Evolutionary conservation across 345 rosid genomes (phyloP).

Genomic region (Psidium friedrichsthalianum): DNA sequence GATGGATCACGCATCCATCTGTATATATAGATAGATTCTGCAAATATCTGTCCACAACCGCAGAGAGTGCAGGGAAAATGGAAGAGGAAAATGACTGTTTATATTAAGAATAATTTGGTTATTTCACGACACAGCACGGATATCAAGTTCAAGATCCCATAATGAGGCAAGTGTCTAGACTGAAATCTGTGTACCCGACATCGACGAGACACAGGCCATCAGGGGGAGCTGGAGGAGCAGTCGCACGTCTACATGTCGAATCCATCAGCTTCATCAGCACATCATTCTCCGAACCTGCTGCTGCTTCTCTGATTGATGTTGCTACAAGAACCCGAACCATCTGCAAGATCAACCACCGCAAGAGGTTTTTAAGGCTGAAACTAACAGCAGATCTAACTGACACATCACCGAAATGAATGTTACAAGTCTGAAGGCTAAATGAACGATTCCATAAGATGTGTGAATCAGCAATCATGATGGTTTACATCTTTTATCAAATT

Average conservation of each 20-base stretch:
- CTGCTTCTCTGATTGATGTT: constrained; percentile 84
- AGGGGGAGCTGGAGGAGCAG: constrained; percentile 92
- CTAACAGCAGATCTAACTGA: neutral
- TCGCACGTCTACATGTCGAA: constrained; percentile 86
- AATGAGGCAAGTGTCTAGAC: constrained; percentile 44
- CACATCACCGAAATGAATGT: neutral
- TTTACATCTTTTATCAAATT: neutral
- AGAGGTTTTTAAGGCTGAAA: neutral
- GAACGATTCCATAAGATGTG: neutral
- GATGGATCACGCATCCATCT: too few species aligned
- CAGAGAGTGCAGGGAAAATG: neutral
- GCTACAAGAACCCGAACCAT: constrained; percentile 95
- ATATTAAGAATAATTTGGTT: neutral
- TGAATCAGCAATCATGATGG: neutral
- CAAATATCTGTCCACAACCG: neutral
- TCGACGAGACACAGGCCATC: constrained; percentile 80
- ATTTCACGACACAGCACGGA: neutral
- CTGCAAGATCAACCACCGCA: constrained; percentile 11
- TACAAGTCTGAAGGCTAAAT: neutral
- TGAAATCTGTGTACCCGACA: constrained; percentile 71
- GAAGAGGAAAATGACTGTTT: neutral
- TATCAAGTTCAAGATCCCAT: neutral
- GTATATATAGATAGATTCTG: too few species aligned
- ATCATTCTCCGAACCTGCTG: constrained; percentile 74
- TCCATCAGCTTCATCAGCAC: constrained; percentile 59